Evolutionary conservation across 495 filamentous ascomycete genomes (phyloP).

Genomic region (Neurospora discreta): DNA sequence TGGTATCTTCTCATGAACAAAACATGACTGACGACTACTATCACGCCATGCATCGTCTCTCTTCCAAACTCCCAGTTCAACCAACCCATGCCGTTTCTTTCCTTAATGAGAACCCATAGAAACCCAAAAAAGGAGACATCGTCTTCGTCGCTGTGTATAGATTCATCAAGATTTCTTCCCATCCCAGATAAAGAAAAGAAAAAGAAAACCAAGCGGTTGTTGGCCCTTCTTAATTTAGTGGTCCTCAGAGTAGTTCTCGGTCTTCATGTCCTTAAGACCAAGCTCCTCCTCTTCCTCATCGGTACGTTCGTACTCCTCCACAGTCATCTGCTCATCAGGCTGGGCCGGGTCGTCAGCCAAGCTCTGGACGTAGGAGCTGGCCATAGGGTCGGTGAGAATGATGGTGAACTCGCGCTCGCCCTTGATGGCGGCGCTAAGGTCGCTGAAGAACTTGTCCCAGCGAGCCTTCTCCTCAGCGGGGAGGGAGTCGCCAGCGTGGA

Average conservation of each 20-base stretch:
- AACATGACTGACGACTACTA: not conserved
- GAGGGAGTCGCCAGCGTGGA: conserved; percentile 51
- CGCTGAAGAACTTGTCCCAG: conserved; percentile 73
- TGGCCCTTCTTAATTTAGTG: not conserved
- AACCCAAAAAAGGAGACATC: not conserved
- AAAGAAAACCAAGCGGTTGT: not conserved
- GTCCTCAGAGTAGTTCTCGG: conserved; percentile 67
- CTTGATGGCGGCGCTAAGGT: conserved; percentile 64
- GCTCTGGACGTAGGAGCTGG: conserved; percentile 88
- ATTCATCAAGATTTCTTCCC: not conserved
- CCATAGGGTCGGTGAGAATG: conserved; percentile 76
- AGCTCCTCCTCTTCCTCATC: conserved; percentile 86
- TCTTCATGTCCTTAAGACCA: conserved; percentile 84
- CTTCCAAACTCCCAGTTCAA: not conserved
- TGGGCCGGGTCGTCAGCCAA: conserved; percentile 54
- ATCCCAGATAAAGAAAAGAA: no score
- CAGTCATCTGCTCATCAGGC: conserved; percentile 66
- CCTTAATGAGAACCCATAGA: not conserved
- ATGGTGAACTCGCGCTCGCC: conserved; percentile 79
- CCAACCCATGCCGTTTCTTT: not conserved
- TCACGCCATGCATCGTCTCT: conserved; percentile 5
- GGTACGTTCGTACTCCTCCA: conserved; percentile 79
- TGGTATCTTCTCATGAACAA: not conserved
- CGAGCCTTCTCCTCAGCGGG: conserved; percentile 44
- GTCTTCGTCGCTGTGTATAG: not conserved